These are phyloP conservation scores for Echinosphaeria canescens DNA, from an alignment of 2,329 filamentous ascomycete genomes.

Conservation along the genomic window DNA sequence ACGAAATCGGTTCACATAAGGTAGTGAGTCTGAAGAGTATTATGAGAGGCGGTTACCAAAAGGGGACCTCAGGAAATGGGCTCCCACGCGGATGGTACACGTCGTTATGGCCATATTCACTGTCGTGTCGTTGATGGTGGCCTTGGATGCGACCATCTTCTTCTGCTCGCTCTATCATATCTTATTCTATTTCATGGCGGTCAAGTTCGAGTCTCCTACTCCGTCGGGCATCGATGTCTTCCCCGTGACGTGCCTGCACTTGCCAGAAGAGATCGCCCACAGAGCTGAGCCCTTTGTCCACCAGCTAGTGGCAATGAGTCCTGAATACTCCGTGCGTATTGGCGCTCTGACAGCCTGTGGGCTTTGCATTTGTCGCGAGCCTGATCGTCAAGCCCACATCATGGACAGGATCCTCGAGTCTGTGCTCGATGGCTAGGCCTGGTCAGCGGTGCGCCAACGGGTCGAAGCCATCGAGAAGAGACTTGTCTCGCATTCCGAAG, in stretches of 20 bases:
- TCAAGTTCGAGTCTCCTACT: constrained; percentile 11
- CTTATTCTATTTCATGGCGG: constrained; percentile 15
- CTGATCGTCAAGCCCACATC: constrained; percentile 6
- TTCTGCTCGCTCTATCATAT: constrained; percentile 13
- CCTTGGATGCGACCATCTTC: constrained; percentile 21
- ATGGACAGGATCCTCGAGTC: constrained; percentile 8
- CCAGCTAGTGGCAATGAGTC: constrained; percentile 5
- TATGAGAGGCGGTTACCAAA: too few relatives aligned
- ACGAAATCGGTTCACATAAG: too few relatives aligned
- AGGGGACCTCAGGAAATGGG: neutral
- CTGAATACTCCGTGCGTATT: constrained; percentile 5
- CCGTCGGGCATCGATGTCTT: constrained; percentile 13
- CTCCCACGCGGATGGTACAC: neutral
- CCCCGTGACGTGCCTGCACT: constrained; percentile 10
- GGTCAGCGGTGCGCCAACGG: too few relatives aligned
- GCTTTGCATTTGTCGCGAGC: constrained; percentile 6
- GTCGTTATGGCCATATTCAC: constrained; percentile 17
- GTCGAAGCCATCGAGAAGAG: too few relatives aligned
- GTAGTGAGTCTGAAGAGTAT: too few relatives aligned
- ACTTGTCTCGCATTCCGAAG: too few relatives aligned
- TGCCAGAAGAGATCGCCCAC: constrained; percentile 10
- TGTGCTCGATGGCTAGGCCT: too few relatives aligned
- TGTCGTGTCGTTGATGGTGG: constrained; percentile 22
- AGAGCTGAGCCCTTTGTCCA: constrained; percentile 9
- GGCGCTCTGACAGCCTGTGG: constrained; percentile 7